Percentiles rank a stretch among this genome's conserved stretches.
Conservation (phyloP, 169 alveolate species). For the Plasmodium falciparum region DNA sequence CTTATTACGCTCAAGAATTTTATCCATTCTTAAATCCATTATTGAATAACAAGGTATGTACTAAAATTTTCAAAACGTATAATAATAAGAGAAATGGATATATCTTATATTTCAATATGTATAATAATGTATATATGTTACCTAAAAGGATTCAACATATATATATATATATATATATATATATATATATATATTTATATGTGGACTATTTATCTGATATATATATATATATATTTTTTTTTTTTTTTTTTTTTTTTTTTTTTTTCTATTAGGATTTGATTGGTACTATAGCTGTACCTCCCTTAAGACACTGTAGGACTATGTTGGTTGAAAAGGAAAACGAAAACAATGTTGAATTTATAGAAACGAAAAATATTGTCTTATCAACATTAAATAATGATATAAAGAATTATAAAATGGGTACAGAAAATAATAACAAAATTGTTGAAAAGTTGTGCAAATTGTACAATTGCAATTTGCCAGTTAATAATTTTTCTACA, state of each 20-base stretch:
- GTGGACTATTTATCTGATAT: neutral
- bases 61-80: too few species aligned
- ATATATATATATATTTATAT: neutral
- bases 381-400: slow-evolving; percentile 40
- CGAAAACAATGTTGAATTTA: slow-evolving; percentile 44
- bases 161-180: neutral
- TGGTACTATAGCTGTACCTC: slow-evolving; percentile 76
- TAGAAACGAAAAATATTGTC: slow-evolving; percentile 39
- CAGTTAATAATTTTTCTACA: slow-evolving; percentile 34
- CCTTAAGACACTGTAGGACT: slow-evolving; percentile 67
- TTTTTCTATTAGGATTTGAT: slow-evolving; percentile 51
- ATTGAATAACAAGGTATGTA: slow-evolving; percentile 58
- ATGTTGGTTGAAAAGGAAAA: slow-evolving; percentile 59
- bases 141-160: neutral
- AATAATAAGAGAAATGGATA: too few species aligned
- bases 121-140: too few species aligned
- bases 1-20: slow-evolving; percentile 67
- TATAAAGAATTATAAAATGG: slow-evolving; percentile 14
- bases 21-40: slow-evolving; percentile 71
- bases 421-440: neutral
- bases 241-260: neutral
- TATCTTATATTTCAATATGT: too few species aligned
- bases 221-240: neutral
- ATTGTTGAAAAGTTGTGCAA: slow-evolving; percentile 61
- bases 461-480: slow-evolving; percentile 73